A percentile compares a stretch with the other conserved stretches of the same genome.
phyloP scores from a whole-genome alignment of 1,284 basidiomycete genomes.

The Pyrrhoderma lamaoense region DNA sequence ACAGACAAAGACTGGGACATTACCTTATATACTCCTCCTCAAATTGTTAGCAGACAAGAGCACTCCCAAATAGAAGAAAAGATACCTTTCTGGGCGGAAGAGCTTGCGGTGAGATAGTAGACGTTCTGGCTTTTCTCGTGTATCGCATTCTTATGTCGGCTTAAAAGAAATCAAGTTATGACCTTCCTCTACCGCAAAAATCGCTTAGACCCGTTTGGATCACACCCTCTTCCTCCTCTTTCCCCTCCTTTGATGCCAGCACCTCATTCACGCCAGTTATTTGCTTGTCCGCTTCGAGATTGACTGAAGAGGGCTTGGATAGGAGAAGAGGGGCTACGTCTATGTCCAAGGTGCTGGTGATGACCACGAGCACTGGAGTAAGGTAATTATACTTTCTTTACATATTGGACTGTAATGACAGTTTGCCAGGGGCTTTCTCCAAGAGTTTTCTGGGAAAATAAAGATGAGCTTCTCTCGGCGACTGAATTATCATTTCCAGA shows the following conservation, averaged over 20 bases:
- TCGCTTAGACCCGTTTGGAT: slow-evolving; percentile 67
- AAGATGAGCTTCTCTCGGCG: slow-evolving; percentile 39
- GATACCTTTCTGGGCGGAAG: slow-evolving; percentile 59
- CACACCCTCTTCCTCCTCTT: slow-evolving; percentile 44
- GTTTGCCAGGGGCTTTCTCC: slow-evolving; percentile 61
- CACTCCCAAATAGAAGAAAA: slow-evolving; percentile 60
- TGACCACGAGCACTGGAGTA: slow-evolving; percentile 83
- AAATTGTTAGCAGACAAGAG: slow-evolving; percentile 61
- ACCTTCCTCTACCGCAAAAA: slow-evolving; percentile 36
- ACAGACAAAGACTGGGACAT: slow-evolving; percentile 40
- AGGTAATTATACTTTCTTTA: slow-evolving; percentile 37
- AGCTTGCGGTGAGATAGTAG: slow-evolving; percentile 43
- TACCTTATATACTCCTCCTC: slow-evolving; percentile 58
- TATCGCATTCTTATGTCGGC: background rate
- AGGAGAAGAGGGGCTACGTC: slow-evolving; percentile 56
- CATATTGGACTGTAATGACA: slow-evolving; percentile 1
- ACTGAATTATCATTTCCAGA: slow-evolving; percentile 40
- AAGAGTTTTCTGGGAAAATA: slow-evolving; percentile 61
- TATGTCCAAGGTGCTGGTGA: slow-evolving; percentile 89
- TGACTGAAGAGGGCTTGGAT: slow-evolving; percentile 48
- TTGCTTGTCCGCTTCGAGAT: slow-evolving; percentile 73
- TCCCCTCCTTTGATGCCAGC: slow-evolving; percentile 29
- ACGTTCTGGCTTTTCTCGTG: background rate
- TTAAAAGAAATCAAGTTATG: slow-evolving; percentile 44
- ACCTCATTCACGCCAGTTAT: slow-evolving; percentile 54